A percentile compares a stretch with the other conserved stretches of the same genome.
Conservation (phyloP, 2,329 filamentous ascomycete species). For the Nemania abortiva region DNA sequence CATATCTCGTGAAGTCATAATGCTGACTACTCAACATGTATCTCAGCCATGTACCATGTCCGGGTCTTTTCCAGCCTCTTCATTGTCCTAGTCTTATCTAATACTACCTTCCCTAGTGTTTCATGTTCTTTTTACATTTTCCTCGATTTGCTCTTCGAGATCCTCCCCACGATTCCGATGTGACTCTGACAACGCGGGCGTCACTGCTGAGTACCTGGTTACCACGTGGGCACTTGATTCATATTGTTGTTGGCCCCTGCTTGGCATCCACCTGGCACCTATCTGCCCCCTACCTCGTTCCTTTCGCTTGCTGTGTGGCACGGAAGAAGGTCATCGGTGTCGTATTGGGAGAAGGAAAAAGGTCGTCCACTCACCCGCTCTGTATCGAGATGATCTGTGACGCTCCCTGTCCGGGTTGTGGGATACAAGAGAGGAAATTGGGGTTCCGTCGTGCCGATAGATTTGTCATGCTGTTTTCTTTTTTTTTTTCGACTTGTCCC, state of each 20-base stretch:
- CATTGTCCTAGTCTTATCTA: neutral
- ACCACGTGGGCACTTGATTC: constrained; percentile 13
- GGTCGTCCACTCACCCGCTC: neutral
- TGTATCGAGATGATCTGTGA: neutral
- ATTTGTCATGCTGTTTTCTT: neutral
- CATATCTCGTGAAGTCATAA: neutral
- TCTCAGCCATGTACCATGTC: neutral
- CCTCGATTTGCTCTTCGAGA: neutral
- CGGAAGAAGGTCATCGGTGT: neutral
- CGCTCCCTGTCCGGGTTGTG: neutral
- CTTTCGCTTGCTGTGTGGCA: neutral
- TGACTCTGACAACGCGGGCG: neutral
- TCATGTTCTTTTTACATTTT: constrained; percentile 12
- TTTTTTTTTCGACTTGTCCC: neutral
- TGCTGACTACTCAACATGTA: neutral
- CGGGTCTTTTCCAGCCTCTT: neutral
- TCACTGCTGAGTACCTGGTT: constrained; percentile 10
- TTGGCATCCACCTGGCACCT: constrained; percentile 3
- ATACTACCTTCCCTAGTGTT: constrained; percentile 13
- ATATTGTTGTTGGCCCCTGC: neutral
- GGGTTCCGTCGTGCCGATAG: neutral
- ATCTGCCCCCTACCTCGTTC: neutral
- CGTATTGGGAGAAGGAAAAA: neutral
- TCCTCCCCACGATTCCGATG: neutral
- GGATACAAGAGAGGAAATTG: neutral